Evolutionary conservation across 805 yeast genomes (phyloP).

Genomic region (Pichia ethanolica): DNA sequence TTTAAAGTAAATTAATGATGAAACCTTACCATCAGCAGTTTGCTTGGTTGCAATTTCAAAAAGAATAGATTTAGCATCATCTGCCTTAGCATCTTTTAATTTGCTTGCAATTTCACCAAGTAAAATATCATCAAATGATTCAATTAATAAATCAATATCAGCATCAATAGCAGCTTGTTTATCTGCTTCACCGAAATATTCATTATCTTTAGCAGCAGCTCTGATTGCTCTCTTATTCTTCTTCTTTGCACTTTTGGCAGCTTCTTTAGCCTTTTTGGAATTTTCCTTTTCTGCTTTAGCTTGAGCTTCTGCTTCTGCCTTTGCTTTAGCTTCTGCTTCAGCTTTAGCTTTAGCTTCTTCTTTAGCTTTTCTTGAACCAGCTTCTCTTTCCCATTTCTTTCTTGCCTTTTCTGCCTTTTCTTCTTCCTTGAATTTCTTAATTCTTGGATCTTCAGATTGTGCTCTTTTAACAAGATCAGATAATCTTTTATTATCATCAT

Average conservation of each 20-base stretch:
- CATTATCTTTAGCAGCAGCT: slow-evolving; percentile 71
- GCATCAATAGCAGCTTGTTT: slow-evolving; percentile 62
- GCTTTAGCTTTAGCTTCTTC: slow-evolving; percentile 81
- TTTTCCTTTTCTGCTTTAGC: slow-evolving; percentile 52
- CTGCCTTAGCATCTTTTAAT: slow-evolving; percentile 50
- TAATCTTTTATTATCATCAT: slow-evolving; percentile 89
- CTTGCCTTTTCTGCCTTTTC: slow-evolving; percentile 93
- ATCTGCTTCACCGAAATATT: slow-evolving; percentile 74
- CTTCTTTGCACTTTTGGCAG: slow-evolving; percentile 96
- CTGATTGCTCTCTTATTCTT: slow-evolving; percentile 59
- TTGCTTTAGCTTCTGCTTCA: slow-evolving; percentile 81
- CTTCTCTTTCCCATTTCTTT: slow-evolving; percentile 96
- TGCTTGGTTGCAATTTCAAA: slow-evolving; percentile 47
- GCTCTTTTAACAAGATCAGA: slow-evolving; percentile 85
- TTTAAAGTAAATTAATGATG: slow-evolving; percentile 16
- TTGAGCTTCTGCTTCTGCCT: slow-evolving; percentile 68
- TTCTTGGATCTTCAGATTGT: slow-evolving; percentile 87
- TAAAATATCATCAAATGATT: slow-evolving; percentile 70
- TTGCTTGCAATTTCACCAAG: slow-evolving; percentile 68
- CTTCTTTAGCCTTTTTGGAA: slow-evolving; percentile 81
- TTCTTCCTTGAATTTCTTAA: slow-evolving; percentile 83
- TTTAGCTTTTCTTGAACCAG: slow-evolving; percentile 95
- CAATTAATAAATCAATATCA: slow-evolving; percentile 75
- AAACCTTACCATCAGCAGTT: slow-evolving; percentile 46
- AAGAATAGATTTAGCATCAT: slow-evolving; percentile 52